phyloP scores from a whole-genome alignment of 805 yeast genomes.

The Ogataea zsoltii region DNA sequence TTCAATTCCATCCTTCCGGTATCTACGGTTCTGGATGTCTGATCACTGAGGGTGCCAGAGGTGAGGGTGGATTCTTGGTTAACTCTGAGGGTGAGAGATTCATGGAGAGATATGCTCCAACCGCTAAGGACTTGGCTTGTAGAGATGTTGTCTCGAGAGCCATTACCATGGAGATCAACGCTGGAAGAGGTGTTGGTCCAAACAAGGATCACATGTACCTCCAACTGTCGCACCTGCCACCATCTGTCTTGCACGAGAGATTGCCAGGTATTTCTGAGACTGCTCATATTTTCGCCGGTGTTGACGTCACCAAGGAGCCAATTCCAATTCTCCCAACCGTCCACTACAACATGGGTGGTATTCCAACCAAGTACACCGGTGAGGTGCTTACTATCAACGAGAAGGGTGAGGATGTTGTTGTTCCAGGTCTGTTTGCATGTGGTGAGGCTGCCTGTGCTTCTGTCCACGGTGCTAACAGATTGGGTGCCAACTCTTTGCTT shows the following conservation, averaged over 20 bases:
- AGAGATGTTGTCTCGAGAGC: slow-evolving; percentile 99
- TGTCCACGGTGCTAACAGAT: slow-evolving; percentile 98
- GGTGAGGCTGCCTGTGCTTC: slow-evolving; percentile 99
- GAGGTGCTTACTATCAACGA: slow-evolving; percentile 84
- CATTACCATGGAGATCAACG: slow-evolving; percentile 97
- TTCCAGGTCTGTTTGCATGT: slow-evolving; percentile 93
- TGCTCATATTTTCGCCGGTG: slow-evolving; percentile 98
- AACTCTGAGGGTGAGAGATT: slow-evolving; percentile 98
- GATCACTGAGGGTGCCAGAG: slow-evolving; percentile 99
- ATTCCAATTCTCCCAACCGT: slow-evolving; percentile 98
- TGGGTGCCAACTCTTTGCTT: slow-evolving; percentile 96
- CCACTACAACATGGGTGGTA: slow-evolving; percentile 99
- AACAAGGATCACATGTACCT: slow-evolving; percentile 91
- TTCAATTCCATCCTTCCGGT: slow-evolving; percentile 99
- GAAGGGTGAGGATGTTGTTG: slow-evolving; percentile 85
- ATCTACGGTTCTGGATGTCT: slow-evolving; percentile 98
- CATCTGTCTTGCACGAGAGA: slow-evolving; percentile 89
- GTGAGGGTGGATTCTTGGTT: slow-evolving; percentile 98
- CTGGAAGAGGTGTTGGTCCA: slow-evolving; percentile 99
- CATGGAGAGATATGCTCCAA: slow-evolving; percentile 99
- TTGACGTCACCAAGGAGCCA: slow-evolving; percentile 98
- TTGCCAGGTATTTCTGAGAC: slow-evolving; percentile 99
- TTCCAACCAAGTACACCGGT: slow-evolving; percentile 97
- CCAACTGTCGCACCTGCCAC: slow-evolving; percentile 93
- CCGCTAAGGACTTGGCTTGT: slow-evolving; percentile 96